Conservation (phyloP, 208 protist genomes). For the Wallacemonas sp. region DNA sequence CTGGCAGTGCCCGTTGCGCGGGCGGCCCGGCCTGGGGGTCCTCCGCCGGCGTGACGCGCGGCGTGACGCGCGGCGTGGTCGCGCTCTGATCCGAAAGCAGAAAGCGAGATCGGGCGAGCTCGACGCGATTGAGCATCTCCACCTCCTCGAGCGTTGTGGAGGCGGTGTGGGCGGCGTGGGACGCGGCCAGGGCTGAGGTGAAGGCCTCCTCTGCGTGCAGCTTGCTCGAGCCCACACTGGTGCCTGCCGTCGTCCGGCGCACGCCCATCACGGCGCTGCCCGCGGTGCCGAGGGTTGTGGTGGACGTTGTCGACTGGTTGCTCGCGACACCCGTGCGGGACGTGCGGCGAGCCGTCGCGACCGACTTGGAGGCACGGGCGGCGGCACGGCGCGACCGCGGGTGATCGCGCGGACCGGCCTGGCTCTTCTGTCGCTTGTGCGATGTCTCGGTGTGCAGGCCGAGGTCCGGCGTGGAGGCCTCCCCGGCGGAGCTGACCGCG, state of each 20-base stretch:
- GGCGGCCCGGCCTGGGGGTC: no score
- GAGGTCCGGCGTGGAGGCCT: background rate
- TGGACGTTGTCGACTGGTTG: no score
- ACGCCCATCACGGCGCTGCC: no score
- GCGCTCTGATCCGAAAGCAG: background rate
- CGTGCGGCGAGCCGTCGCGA: no score
- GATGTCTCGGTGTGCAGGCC: background rate
- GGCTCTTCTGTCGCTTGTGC: background rate
- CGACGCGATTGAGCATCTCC: constrained; percentile 1
- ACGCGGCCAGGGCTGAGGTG: background rate
- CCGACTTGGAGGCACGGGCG: no score
- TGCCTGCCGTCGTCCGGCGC: no score
- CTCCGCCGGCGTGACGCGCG: background rate
- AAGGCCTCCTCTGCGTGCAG: background rate
- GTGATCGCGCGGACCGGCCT: background rate
- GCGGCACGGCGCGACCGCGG: no score
- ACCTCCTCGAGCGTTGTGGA: constrained; percentile 8
- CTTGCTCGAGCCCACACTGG: no score
- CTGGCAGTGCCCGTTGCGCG: no score
- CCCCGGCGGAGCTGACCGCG: background rate
- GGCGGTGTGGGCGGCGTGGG: background rate
- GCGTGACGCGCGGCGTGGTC: background rate
- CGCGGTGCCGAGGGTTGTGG: no score
- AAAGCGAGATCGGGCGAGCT: constrained; percentile 4
- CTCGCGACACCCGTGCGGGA: no score